Evolutionary conservation across 164 flowering plant genomes (phyloP).

Genomic region (Nelumbo lutea): DNA sequence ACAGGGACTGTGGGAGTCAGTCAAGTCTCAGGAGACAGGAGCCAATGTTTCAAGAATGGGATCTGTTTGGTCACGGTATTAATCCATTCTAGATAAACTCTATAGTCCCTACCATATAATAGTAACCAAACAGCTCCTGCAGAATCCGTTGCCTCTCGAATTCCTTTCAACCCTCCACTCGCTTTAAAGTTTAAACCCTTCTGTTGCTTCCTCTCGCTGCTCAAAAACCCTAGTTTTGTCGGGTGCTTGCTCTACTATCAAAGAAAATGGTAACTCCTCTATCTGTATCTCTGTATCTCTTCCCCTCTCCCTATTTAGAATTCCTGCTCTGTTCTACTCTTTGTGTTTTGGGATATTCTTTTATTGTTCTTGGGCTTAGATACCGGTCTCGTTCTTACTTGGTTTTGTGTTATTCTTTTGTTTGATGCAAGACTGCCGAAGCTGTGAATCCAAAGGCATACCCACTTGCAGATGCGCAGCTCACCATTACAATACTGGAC

Average conservation of each 20-base stretch:
- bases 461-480: slow-evolving; percentile 15
- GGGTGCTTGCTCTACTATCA: background rate
- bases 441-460: slow-evolving; percentile 7
- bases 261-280: background rate
- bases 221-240: background rate
- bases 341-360: background rate
- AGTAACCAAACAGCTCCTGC: too few species aligned
- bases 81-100: too few species aligned
- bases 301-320: background rate
- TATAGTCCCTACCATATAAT: too few species aligned
- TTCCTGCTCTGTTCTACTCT: background rate
- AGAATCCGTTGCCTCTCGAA: too few species aligned
- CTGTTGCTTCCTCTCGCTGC: background rate
- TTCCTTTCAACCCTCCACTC: too few species aligned
- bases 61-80: too few species aligned
- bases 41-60: too few species aligned
- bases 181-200: too few species aligned
- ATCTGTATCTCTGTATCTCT: too few species aligned
- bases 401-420: background rate
- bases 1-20: too few species aligned
- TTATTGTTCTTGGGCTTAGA: background rate
- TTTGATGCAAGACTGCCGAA: background rate
- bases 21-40: too few species aligned
- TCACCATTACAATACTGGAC: slow-evolving; percentile 9
- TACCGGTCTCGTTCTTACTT: background rate